Evolutionary conservation across 495 filamentous ascomycete species (phyloP), one percentile per base, ranked within the genome.

Genomic region (Daldinia decipiens): DNA sequence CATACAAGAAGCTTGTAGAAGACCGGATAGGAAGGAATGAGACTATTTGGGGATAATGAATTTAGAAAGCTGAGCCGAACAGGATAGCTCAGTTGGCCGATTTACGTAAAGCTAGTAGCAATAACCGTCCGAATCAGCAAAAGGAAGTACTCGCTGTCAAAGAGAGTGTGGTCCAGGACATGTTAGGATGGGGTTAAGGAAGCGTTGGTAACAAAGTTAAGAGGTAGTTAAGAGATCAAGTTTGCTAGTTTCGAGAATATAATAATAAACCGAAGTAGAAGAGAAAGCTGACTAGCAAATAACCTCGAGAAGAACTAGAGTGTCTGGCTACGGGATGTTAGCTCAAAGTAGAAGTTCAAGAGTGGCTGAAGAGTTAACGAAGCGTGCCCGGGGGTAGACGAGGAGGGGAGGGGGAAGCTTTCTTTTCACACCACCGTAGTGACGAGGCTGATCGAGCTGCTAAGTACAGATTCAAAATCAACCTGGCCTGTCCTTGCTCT

Each of bases 381-480:
- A 71, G 66, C 73, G 71, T 76, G 75, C 71, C 75, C 58, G 65
- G 53, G 65, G 68, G 68, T 62, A 62, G 65, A 66, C 53, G 69
- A 67, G 26, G 68, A 63, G 57, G 70, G 66, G 72, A 69, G 72
- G 74, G 74, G 72, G 68, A 75, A 75, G 65, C 68, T 63, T 65
- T 70, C 68, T 67, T 71, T 74, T 60, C 68, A 67, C 74, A 47
- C 71, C 75, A 75, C 73, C 74, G 65, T 68, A 70, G 67, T 51
- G 67, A 75, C 75, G 68, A 77, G 75, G 75, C 75, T 77, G 73
- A 73, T 76, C 66, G 73, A 72, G 65, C 65, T 70, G 38, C 69
- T 66, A 59, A 72, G 50, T 63, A 65, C 61, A 64, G 67, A 71
- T 65, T 66, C 19, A 24, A 72, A 67, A 64, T 66, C 70, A 74